phyloP scores from a whole-genome alignment of 179 eudicot species.

The Corrigiola litoralis region DNA sequence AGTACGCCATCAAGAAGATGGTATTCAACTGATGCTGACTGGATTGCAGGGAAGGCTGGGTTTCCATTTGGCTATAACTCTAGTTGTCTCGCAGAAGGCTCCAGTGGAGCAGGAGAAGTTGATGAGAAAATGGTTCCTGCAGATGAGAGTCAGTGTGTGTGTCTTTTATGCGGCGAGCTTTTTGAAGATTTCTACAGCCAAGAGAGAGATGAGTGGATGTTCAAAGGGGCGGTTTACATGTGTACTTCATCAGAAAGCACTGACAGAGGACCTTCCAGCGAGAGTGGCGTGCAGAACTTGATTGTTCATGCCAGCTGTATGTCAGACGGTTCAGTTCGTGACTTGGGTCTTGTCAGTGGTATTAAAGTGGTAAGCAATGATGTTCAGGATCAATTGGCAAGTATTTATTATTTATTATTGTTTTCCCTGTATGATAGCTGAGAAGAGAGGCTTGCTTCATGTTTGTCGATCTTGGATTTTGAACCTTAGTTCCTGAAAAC shows the following conservation, averaged over 20 bases:
- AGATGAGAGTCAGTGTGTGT: conserved; percentile 83
- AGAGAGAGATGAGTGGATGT: conserved; percentile 83
- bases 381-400: background rate
- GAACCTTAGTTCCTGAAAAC: too few relatives aligned
- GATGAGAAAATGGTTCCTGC: conserved; percentile 65
- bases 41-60: conserved; percentile 51
- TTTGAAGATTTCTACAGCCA: conserved; percentile 76
- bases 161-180: conserved; percentile 84
- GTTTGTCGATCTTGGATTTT: background rate
- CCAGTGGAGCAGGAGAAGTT: conserved; percentile 29
- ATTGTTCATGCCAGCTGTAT: conserved; percentile 75
- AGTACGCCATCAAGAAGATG: conserved; percentile 58
- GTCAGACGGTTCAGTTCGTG: conserved; percentile 44
- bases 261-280: conserved; percentile 27
- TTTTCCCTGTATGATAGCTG: background rate
- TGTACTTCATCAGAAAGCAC: conserved; percentile 31
- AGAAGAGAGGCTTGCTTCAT: background rate
- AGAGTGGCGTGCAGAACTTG: conserved; percentile 32
- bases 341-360: conserved; percentile 45
- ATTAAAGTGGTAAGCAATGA: conserved; percentile 47
- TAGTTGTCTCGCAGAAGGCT: conserved; percentile 10
- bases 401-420: background rate
- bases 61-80: conserved; percentile 24
- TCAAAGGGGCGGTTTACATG: conserved; percentile 73
- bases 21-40: conserved; percentile 52